A percentile compares a stretch with the other conserved stretches of the same genome.
Evolutionary conservation across 1,284 basidiomycete species (phyloP).

Genomic region (Cryptococcus floricola): DNA sequence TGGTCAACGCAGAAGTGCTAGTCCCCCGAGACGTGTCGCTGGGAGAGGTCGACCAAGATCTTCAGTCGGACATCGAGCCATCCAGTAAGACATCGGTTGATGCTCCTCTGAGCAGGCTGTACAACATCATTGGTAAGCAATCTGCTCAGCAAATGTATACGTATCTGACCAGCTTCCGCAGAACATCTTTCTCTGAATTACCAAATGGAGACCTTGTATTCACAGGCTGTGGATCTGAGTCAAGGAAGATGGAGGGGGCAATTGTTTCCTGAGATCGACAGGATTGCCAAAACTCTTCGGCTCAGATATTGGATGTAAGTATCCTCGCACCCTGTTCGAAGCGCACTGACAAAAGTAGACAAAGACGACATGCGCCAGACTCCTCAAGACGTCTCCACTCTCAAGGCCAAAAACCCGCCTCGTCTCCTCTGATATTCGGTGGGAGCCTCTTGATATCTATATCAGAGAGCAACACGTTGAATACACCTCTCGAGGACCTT

Average conservation of each 20-base stretch:
- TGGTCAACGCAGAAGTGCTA: slow-evolving; percentile 37
- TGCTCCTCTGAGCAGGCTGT: slow-evolving; percentile 38
- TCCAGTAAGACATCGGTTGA: slow-evolving; percentile 18
- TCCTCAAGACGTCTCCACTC: slow-evolving; percentile 18
- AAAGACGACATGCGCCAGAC: slow-evolving; percentile 11
- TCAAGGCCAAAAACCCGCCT: neutral
- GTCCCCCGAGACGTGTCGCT: slow-evolving; percentile 15
- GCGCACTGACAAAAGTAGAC: neutral
- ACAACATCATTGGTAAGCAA: slow-evolving; percentile 43
- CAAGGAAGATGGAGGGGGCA: slow-evolving; percentile 36
- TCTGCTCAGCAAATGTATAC: neutral
- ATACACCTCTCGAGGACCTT: slow-evolving; percentile 16
- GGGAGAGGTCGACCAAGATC: neutral
- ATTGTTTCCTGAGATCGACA: slow-evolving; percentile 37
- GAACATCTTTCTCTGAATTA: slow-evolving; percentile 43
- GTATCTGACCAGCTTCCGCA: slow-evolving; percentile 7
- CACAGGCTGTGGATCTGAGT: slow-evolving; percentile 33
- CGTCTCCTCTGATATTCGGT: slow-evolving; percentile 27
- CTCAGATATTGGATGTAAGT: slow-evolving; percentile 43
- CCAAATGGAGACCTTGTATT: slow-evolving; percentile 39
- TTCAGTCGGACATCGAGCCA: neutral
- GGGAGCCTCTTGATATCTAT: slow-evolving; percentile 31
- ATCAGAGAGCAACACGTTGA: slow-evolving; percentile 14
- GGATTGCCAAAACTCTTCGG: slow-evolving; percentile 26
- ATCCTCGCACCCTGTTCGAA: neutral